Evolutionary conservation across 2,329 filamentous ascomycete species (phyloP), one percentile per base, ranked within the genome.

Genomic region (Coniosporium tulheliwenetii): DNA sequence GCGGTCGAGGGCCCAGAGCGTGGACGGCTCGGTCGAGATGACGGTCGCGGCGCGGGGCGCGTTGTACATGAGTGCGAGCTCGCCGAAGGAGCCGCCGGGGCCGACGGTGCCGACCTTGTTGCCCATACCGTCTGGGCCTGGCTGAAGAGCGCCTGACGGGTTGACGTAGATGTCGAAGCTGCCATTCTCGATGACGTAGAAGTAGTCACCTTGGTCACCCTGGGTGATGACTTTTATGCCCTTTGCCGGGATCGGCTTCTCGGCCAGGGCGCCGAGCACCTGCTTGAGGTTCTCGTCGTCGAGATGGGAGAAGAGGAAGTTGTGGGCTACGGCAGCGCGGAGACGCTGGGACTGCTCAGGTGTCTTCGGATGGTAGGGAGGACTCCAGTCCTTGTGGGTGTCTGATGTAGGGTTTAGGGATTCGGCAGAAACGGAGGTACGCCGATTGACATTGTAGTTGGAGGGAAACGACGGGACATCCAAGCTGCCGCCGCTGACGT

Each of bases 21-120:
- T 87, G 54, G 82, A 87, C 2, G 79, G 59, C 52, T 93, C 84
- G 10, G 81, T 78, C 29, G 85, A 93, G 45, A 93, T 75, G 44
- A 98, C 85, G 0, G 91, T 96, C 3, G 91, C 91, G 35, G 91
- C 91, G 55, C 91, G 85, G 19, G 91, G 91, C 15, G 91, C 86
- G 55, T 96, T 95, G 67, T 98, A 96, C 91, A 98, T 96, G 53
- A 98, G 71, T 10, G 91, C 91, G 42, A 98, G 71, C 65, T 98
- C 91, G 52, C 91, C 91, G 61, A 98, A 98, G 3, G 86, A 94
- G 45, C 87, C 87, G 39, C 91, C 91, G 3, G 86, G 76, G 36
- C 84, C 80, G 43, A 93, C 93, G 32, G 72, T 78, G 51, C 77
- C 78, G 26, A 96, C 89, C 52, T 85, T 83, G 45, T 71, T 70